Percentiles rank a stretch among this genome's conserved stretches.
phyloP scores from a whole-genome alignment of 306 rosid genomes.

The Castanea mollissima region DNA sequence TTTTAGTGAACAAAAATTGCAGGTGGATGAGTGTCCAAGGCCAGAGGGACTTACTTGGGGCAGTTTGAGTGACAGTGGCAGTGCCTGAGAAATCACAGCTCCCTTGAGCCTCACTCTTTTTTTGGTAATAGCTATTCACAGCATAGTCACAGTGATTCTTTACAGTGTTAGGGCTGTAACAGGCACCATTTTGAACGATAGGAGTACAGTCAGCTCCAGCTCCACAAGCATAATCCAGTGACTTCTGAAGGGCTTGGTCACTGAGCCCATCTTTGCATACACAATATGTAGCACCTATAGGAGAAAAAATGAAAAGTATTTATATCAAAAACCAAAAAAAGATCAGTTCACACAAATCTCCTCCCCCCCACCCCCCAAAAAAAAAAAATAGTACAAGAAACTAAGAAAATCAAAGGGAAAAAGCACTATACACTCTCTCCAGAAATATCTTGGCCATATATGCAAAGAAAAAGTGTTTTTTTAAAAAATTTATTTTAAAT shows the following conservation, averaged over 20 bases:
- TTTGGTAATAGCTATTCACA: conserved; percentile 88
- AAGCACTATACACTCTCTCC: neutral
- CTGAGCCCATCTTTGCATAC: conserved; percentile 74
- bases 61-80: conserved; percentile 42
- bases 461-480: neutral
- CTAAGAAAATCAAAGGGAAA: neutral
- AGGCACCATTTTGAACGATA: conserved; percentile 61
- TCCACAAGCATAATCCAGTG: conserved; percentile 94
- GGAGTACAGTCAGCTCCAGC: conserved; percentile 87
- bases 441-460: neutral
- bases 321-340: neutral
- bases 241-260: conserved; percentile 70
- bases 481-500: too few relatives aligned
- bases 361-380: neutral
- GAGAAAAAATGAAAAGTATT: neutral
- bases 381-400: neutral
- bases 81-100: conserved; percentile 80
- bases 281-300: conserved; percentile 71
- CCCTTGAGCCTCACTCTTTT: conserved; percentile 55
- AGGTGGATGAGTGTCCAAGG: neutral
- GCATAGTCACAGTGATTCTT: conserved; percentile 91
- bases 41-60: conserved; percentile 54
- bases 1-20: neutral
- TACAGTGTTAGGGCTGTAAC: conserved; percentile 78
- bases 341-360: conserved; percentile 24